These are phyloP conservation scores for Erythrobasidium hasegawianum DNA, from an alignment of 1,284 basidiomycete species.

Conservation along the genomic window DNA sequence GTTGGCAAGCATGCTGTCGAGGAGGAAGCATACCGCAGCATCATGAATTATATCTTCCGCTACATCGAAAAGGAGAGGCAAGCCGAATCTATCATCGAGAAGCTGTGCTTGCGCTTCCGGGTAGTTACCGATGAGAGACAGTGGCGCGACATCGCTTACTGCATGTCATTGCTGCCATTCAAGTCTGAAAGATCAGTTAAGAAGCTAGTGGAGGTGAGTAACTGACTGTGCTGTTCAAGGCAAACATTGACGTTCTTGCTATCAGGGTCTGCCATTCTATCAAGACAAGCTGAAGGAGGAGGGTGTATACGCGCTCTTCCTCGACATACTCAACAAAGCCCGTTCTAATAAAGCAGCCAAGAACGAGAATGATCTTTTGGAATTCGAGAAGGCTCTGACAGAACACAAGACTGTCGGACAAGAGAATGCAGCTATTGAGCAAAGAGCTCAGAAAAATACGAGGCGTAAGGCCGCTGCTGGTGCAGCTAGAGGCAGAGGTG, in stretches of 20 bases:
- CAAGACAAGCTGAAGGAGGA: slow-evolving; percentile 92
- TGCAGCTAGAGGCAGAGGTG: not conserved
- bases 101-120: slow-evolving; percentile 89
- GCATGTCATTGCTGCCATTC: slow-evolving; percentile 88
- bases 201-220: slow-evolving; percentile 74
- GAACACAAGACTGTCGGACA: slow-evolving; percentile 78
- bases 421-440: slow-evolving; percentile 80
- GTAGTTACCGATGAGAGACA: slow-evolving; percentile 82
- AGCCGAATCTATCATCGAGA: slow-evolving; percentile 90
- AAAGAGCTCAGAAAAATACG: slow-evolving; percentile 26
- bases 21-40: slow-evolving; percentile 85
- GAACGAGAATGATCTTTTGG: slow-evolving; percentile 81
- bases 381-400: slow-evolving; percentile 74
- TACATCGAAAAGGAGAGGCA: slow-evolving; percentile 99
- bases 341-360: slow-evolving; percentile 79
- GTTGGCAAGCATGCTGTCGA: slow-evolving; percentile 91
- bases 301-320: slow-evolving; percentile 75
- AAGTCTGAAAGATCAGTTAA: slow-evolving; percentile 94
- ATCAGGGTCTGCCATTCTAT: slow-evolving; percentile 67
- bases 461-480: slow-evolving; percentile 23
- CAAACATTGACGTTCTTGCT: not conserved
- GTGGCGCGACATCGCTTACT: slow-evolving; percentile 97
- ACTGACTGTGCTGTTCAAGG: not conserved
- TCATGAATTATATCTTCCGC: slow-evolving; percentile 90
- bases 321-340: slow-evolving; percentile 81